Conservation (phyloP, 2,329 filamentous ascomycete genomes). For the Fusarium sp. region DNA sequence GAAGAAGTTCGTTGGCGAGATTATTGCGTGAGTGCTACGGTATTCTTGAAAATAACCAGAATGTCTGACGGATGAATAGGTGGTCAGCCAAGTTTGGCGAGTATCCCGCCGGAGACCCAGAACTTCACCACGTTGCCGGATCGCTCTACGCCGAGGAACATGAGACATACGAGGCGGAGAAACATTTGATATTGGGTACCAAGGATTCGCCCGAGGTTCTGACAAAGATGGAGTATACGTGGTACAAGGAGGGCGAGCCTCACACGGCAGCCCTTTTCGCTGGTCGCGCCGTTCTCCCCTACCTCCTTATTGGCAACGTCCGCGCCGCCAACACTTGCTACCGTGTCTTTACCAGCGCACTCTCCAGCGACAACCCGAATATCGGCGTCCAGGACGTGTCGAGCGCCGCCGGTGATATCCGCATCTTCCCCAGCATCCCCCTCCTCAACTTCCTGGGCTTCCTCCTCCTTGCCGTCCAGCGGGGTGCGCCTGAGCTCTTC, state of each 20-base stretch:
- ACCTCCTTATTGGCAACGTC: conserved; percentile 89
- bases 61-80: conserved; percentile 40
- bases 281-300: conserved; percentile 88
- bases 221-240: conserved; percentile 87
- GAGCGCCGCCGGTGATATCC: conserved; percentile 77
- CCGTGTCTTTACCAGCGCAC: conserved; percentile 66
- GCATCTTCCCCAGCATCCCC: conserved; percentile 91
- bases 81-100: conserved; percentile 91
- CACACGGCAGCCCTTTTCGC: conserved; percentile 90
- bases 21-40: conserved; percentile 71
- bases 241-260: conserved; percentile 90
- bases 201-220: conserved; percentile 87
- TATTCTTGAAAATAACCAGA: neutral
- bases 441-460: conserved; percentile 94
- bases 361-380: conserved; percentile 55
- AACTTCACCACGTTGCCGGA: conserved; percentile 92
- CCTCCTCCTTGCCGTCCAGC: conserved; percentile 84
- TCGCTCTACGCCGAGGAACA: conserved; percentile 92
- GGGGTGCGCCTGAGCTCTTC: conserved; percentile 82
- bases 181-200: conserved; percentile 88
- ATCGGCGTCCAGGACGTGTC: conserved; percentile 86
- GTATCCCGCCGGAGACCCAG: conserved; percentile 90
- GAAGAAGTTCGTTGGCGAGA: conserved; percentile 91
- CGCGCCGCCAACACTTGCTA: conserved; percentile 88
- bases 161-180: conserved; percentile 92